Base-by-base conservation (phyloP, 495 filamentous ascomycete genomes). In the Trichoderma erinaceum region DNA sequence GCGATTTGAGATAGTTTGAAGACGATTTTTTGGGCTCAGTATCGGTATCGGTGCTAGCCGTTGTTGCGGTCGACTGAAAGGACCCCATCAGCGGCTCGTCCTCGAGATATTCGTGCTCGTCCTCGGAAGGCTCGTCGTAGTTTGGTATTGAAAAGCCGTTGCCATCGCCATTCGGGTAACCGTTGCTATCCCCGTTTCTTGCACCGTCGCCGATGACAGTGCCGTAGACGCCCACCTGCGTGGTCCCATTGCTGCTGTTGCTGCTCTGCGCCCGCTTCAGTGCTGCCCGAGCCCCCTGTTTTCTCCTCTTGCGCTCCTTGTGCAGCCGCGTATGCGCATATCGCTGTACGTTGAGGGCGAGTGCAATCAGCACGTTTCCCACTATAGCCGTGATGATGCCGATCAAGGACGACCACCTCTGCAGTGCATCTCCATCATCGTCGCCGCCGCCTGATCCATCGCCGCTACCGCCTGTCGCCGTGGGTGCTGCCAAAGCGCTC, bases 291-390 rank as follows among this genome's bases (percentile, higher is more conserved):
- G 87, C 86, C 65, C 82, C 85, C 76, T 85, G 82, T 65, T 77
- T 71, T 23, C 75, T 70, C 63, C 76, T 73, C 23, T 73, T 64
- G 18, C 74, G 75, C 63, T 76, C 75, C 41, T 79, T 74, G 65
- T 84, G 79, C 65, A 98, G 84, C 46, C 90, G 85, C 67, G 95
- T 91, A 75, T 99, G 95, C 21, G 93, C 93, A 75, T 97, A 97
- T 66, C 96, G 91, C 76, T 98, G 95, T 63, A 95, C 92, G 71
- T 99, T 99, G 68, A 99, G 90, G 16, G 95, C 95, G 66, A 98
- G 84, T 5, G 93, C 96, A 46, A 99, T 98, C 66, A 99, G 81
- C 43, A 97, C 82, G 75, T 97, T 98, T 43, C 95, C 95, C 63
- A 86, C 81, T 74, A 99, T 92, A 48, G 95, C 94, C 1, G 93